Percentiles rank a stretch among this genome's conserved stretches.
Conservation (phyloP, 2,329 filamentous ascomycete species). For the Microdochium paspali region DNA sequence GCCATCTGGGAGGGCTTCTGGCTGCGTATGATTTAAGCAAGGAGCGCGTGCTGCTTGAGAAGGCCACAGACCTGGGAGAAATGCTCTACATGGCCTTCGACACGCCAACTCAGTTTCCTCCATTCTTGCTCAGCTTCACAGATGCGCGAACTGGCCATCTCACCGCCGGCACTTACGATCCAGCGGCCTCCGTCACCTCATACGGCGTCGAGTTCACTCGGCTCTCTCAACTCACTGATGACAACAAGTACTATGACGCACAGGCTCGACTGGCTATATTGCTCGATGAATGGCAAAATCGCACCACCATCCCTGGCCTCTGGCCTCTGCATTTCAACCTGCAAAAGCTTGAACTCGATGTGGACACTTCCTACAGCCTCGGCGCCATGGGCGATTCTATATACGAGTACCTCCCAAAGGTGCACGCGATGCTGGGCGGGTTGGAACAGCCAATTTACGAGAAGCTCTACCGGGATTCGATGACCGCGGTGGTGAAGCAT, state of each 20-base stretch:
- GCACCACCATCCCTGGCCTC: constrained; percentile 64
- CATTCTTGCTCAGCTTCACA: constrained; percentile 46
- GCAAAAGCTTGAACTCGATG: constrained; percentile 34
- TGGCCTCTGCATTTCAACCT: constrained; percentile 61
- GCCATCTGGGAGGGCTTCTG: constrained; percentile 19
- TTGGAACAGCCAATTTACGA: constrained; percentile 50
- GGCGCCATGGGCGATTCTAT: constrained; percentile 45
- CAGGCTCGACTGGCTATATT: constrained; percentile 63
- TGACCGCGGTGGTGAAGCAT: constrained; percentile 49
- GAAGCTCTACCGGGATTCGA: constrained; percentile 51
- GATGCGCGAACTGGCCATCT: constrained; percentile 21
- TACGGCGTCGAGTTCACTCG: constrained; percentile 63
- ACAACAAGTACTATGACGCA: constrained; percentile 66
- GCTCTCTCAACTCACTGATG: constrained; percentile 57
- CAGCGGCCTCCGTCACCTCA: constrained; percentile 39
- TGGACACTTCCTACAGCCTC: constrained; percentile 34
- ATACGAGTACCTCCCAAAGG: constrained; percentile 53
- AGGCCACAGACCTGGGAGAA: constrained; percentile 28
- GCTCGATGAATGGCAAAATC: constrained; percentile 58
- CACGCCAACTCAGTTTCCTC: constrained; percentile 21
- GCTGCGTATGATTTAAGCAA: constrained; percentile 26
- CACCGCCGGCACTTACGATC: constrained; percentile 23
- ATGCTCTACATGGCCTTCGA: constrained; percentile 23
- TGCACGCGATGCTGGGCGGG: constrained; percentile 58
- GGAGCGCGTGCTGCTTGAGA: constrained; percentile 23